Conservation (phyloP, 148 eudicot genomes). For the Spergularia bocconei region DNA sequence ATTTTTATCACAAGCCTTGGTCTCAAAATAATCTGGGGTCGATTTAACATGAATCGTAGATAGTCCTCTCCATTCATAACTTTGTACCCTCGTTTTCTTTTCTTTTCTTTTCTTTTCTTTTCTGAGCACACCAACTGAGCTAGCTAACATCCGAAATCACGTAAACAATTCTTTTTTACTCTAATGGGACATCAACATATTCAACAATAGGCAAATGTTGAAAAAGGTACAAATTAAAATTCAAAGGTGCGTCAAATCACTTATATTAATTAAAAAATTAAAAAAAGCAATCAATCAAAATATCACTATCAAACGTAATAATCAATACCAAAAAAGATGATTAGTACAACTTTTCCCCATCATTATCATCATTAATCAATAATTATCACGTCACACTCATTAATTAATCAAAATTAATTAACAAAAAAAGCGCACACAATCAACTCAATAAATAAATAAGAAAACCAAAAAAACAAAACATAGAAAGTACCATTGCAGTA, state of each 20-base stretch:
- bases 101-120: too few species aligned
- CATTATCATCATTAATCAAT: too few species aligned
- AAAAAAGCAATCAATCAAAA: neutral
- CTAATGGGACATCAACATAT: neutral
- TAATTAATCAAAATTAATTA: neutral
- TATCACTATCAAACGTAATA: neutral
- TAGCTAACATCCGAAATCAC: neutral
- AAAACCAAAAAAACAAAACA: neutral
- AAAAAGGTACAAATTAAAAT: too few species aligned
- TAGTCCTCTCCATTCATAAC: too few species aligned
- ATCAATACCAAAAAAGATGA: too few species aligned
- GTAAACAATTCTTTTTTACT: neutral
- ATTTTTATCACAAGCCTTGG: too few species aligned
- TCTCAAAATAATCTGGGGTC: too few species aligned
- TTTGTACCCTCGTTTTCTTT: too few species aligned
- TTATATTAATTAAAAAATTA: neutral
- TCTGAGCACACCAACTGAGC: neutral
- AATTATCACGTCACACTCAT: neutral
- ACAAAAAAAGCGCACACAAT: neutral
- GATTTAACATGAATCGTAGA: too few species aligned
- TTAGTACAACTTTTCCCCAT: too few species aligned
- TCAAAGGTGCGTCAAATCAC: too few species aligned
- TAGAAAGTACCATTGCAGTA: conserved; percentile 41
- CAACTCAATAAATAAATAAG: neutral
- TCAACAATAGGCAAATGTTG: too few species aligned